Percentiles rank a stretch among this genome's conserved stretches.
These are phyloP conservation scores for Alternaria conjuncta DNA, from an alignment of 2,329 filamentous ascomycete genomes.

Conservation along the genomic window DNA sequence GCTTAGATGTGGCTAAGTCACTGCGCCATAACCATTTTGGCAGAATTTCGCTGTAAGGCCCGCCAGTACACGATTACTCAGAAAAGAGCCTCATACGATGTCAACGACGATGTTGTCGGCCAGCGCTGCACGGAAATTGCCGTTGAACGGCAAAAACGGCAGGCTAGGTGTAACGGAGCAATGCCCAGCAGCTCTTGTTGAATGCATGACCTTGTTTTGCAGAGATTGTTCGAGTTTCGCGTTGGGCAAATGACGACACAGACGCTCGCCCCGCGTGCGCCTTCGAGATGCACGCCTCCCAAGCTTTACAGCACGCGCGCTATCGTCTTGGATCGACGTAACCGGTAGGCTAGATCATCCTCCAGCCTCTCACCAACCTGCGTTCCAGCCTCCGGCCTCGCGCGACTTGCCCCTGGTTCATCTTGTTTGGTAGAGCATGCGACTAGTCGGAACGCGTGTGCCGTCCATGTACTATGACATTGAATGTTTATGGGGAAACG, in stretches of 20 bases:
- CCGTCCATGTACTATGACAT: slow-evolving; percentile 7
- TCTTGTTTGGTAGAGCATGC: not conserved
- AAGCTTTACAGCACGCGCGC: slow-evolving; percentile 3
- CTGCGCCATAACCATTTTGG: not conserved
- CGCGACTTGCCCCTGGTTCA: not conserved
- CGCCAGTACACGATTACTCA: not conserved
- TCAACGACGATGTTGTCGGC: not conserved
- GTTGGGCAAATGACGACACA: slow-evolving; percentile 3
- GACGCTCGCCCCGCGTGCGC: not conserved
- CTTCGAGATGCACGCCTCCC: not conserved
- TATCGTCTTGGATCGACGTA: slow-evolving; percentile 5
- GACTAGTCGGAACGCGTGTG: slow-evolving; percentile 7
- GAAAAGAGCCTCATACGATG: not conserved
- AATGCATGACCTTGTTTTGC: not conserved
- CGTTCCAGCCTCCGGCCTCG: not conserved
- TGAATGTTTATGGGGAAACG: not conserved
- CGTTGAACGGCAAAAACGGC: not conserved
- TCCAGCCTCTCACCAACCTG: not conserved
- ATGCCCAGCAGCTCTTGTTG: slow-evolving; percentile 1
- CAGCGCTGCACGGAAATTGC: not conserved
- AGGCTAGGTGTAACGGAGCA: not conserved
- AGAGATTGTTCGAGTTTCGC: not conserved
- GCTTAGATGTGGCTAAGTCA: not conserved
- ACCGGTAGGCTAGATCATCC: not conserved
- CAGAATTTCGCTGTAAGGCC: not conserved